Evolutionary conservation across 306 rosid genomes (phyloP).

Genomic region (Hippophae gyantsensis): DNA sequence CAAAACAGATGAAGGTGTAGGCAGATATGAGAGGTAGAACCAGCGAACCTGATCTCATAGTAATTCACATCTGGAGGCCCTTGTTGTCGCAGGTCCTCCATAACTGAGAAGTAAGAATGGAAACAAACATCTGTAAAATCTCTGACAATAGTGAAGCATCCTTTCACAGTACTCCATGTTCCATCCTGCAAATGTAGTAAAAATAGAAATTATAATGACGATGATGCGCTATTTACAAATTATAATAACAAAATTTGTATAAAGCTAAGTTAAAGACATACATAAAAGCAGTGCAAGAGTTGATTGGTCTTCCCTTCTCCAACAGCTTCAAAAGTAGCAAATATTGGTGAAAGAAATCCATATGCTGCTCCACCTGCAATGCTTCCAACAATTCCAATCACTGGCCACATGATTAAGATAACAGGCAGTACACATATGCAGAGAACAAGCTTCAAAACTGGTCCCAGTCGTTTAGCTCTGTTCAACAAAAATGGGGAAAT

Average conservation of each 20-base stretch:
- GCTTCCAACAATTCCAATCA: conserved; percentile 69
- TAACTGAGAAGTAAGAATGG: conserved; percentile 68
- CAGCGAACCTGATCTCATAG: conserved; percentile 64
- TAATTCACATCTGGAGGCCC: conserved; percentile 51
- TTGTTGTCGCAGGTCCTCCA: conserved; percentile 51
- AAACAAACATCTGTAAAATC: conserved; percentile 66
- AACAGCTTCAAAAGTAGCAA: conserved; percentile 75
- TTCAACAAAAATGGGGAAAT: background rate
- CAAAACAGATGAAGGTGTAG: background rate
- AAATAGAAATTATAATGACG: conserved; percentile 16
- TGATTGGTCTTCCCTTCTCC: conserved; percentile 67
- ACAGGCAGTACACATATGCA: conserved; percentile 55
- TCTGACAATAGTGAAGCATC: conserved; percentile 54
- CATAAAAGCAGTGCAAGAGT: conserved; percentile 57
- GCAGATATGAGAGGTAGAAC: conserved; percentile 1
- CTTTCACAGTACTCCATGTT: conserved; percentile 53
- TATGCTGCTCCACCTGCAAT: conserved; percentile 69
- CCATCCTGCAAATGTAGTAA: conserved; percentile 58
- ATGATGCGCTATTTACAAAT: conserved; percentile 17
- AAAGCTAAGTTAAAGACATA: conserved; percentile 33
- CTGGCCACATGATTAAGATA: conserved; percentile 56
- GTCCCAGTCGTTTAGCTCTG: conserved; percentile 74
- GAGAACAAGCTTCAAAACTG: conserved; percentile 59
- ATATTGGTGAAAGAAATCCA: conserved; percentile 65
- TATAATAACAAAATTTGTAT: conserved; percentile 3